Percentiles rank a stretch among this genome's conserved stretches.
Evolutionary conservation across 129 eudicot genomes (phyloP).

Genomic region (Escallonia herrerae): DNA sequence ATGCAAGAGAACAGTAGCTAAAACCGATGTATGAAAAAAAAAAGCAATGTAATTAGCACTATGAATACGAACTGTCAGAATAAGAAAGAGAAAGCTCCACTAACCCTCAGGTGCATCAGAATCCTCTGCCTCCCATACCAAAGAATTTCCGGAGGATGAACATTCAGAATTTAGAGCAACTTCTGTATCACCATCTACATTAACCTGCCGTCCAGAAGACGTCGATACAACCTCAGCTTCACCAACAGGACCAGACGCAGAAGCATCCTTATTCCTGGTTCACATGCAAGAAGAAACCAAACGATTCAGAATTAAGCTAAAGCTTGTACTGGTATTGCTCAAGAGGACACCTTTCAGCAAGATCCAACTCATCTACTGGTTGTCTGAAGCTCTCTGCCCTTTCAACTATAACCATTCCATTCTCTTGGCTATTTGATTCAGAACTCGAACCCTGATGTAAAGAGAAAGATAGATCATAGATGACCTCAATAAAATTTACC

Average conservation of each 20-base stretch:
- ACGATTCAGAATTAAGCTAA: not conserved
- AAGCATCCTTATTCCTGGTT: constrained; percentile 40
- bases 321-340: constrained; percentile 10
- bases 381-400: constrained; percentile 30
- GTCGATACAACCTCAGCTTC: constrained; percentile 40
- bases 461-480: constrained; percentile 5
- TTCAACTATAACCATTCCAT: constrained; percentile 43
- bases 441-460: constrained; percentile 47
- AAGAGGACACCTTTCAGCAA: constrained; percentile 43
- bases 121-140: constrained; percentile 54
- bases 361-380: constrained; percentile 31
- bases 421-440: constrained; percentile 47
- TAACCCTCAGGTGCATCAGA: constrained; percentile 80
- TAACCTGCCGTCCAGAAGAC: constrained; percentile 36
- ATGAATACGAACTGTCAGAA: not conserved
- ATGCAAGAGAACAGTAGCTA: not conserved
- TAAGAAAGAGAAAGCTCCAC: not conserved
- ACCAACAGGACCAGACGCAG: constrained; percentile 14
- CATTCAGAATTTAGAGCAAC: constrained; percentile 34
- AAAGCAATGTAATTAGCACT: not conserved
- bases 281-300: constrained; percentile 13
- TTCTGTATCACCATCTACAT: constrained; percentile 27
- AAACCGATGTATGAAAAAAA: not conserved
- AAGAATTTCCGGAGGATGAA: constrained; percentile 48
- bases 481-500: not conserved